Percentiles rank a stretch among this genome's conserved stretches.
These are phyloP conservation scores for Huntiella savannae DNA, from an alignment of 2,329 filamentous ascomycete species.

Conservation along the genomic window DNA sequence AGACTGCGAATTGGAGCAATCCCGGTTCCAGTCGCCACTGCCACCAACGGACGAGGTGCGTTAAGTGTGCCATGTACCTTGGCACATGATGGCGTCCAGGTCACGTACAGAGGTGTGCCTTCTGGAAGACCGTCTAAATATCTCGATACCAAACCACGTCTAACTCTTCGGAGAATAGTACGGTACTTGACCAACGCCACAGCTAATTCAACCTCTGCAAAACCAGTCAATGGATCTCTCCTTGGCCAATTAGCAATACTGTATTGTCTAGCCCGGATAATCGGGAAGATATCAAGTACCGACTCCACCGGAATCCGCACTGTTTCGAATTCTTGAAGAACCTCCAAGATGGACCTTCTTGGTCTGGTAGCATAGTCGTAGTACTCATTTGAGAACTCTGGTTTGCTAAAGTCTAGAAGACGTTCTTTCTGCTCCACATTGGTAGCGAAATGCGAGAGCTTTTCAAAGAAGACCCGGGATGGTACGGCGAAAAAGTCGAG, in stretches of 20 bases:
- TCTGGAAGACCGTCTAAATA: constrained; percentile 52
- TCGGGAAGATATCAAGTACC: constrained; percentile 54
- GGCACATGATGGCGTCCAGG: constrained; percentile 19
- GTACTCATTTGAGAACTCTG: constrained; percentile 70
- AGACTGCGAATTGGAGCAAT: constrained; percentile 69
- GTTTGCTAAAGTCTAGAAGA: constrained; percentile 63
- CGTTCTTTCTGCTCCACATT: constrained; percentile 60
- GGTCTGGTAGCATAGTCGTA: constrained; percentile 91
- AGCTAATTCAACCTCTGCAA: constrained; percentile 43
- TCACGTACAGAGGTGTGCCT: constrained; percentile 16
- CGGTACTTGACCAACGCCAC: constrained; percentile 82
- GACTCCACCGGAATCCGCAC: constrained; percentile 64
- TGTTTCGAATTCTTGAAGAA: constrained; percentile 73
- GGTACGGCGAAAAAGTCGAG: constrained; percentile 84
- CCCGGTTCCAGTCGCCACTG: constrained; percentile 73
- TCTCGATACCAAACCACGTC: constrained; percentile 76
- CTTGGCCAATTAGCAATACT: constrained; percentile 52
- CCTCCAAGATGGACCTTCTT: constrained; percentile 76
- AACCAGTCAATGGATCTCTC: constrained; percentile 12
- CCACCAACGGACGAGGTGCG: constrained; percentile 40
- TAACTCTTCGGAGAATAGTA: constrained; percentile 65
- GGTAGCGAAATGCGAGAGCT: constrained; percentile 55
- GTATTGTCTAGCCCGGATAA: constrained; percentile 77
- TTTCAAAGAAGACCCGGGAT: constrained; percentile 65
- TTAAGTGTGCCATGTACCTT: constrained; percentile 34